These are phyloP conservation scores for Psilocybe azurescens DNA, from an alignment of 768 basidiomycete genomes.

Conservation along the genomic window DNA sequence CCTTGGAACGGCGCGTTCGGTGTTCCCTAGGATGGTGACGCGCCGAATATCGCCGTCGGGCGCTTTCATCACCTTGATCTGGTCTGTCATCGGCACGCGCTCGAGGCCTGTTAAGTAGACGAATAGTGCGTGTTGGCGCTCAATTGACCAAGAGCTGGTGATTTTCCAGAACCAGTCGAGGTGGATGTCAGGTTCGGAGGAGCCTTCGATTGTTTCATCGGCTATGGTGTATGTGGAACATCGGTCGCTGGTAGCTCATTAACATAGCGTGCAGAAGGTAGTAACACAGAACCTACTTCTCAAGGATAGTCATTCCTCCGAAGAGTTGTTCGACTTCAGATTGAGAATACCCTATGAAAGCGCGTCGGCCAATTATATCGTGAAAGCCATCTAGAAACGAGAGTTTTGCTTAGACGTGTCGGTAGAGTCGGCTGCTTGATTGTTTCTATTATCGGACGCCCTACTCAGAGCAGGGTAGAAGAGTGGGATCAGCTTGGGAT, in stretches of 20 bases:
- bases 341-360: slow-evolving; percentile 26
- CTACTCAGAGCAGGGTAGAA: slow-evolving; percentile 23
- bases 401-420: slow-evolving; percentile 20
- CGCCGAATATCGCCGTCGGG: slow-evolving; percentile 31
- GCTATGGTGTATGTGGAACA: slow-evolving; percentile 15
- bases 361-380: slow-evolving; percentile 25
- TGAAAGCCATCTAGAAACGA: slow-evolving; percentile 30
- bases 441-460: not conserved
- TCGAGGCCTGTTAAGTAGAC: slow-evolving; percentile 30
- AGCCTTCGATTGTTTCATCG: slow-evolving; percentile 16
- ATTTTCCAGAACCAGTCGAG: slow-evolving; percentile 31
- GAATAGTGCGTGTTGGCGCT: slow-evolving; percentile 27
- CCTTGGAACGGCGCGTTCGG: slow-evolving; percentile 30
- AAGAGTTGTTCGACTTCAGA: slow-evolving; percentile 28
- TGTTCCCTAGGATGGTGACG: slow-evolving; percentile 30
- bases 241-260: slow-evolving; percentile 13
- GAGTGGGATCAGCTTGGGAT: slow-evolving; percentile 26
- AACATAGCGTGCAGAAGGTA: not conserved
- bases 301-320: slow-evolving; percentile 28
- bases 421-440: not conserved
- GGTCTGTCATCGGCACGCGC: slow-evolving; percentile 31
- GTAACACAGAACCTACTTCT: slow-evolving; percentile 16
- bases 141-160: slow-evolving; percentile 27
- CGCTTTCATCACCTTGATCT: slow-evolving; percentile 31
- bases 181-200: slow-evolving; percentile 23